These are phyloP conservation scores for Nicotiana paniculata DNA, from an alignment of 257 asterid genomes.

Conservation along the genomic window DNA sequence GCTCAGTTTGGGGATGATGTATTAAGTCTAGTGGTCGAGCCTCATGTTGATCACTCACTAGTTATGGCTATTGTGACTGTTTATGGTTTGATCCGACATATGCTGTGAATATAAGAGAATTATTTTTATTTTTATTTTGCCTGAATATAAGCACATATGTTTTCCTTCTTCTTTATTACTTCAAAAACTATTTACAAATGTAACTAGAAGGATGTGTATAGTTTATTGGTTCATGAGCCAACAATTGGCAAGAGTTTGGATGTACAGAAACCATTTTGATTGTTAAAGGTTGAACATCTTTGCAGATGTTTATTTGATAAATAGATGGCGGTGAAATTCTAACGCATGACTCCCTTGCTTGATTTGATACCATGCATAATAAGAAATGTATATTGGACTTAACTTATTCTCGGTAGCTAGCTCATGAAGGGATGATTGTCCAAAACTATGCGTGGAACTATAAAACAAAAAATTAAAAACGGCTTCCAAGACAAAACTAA, in stretches of 20 bases:
- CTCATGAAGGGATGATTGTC: too few species aligned
- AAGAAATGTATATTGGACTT: too few species aligned
- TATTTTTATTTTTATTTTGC: neutral
- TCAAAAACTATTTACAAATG: neutral
- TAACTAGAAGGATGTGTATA: neutral
- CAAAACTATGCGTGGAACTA: neutral
- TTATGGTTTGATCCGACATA: slow-evolving; percentile 35
- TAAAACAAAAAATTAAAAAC: neutral
- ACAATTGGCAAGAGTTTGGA: neutral
- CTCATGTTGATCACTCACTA: slow-evolving; percentile 43
- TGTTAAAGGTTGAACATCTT: neutral
- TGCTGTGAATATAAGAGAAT: neutral
- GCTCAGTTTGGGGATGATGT: slow-evolving; percentile 58
- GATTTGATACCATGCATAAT: too few species aligned
- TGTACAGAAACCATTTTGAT: neutral
- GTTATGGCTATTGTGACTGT: slow-evolving; percentile 55
- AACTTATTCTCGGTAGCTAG: too few species aligned
- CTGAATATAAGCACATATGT: too few species aligned
- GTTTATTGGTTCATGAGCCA: neutral
- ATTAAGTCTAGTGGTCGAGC: slow-evolving; percentile 45
- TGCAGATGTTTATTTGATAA: too few species aligned
- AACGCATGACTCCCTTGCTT: too few species aligned
- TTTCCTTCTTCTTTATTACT: neutral
- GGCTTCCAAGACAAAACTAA: neutral
- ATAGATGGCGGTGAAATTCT: too few species aligned